Evolutionary conservation across 805 yeast genomes (phyloP).

Genomic region (Barnettozyma wickerhamii): DNA sequence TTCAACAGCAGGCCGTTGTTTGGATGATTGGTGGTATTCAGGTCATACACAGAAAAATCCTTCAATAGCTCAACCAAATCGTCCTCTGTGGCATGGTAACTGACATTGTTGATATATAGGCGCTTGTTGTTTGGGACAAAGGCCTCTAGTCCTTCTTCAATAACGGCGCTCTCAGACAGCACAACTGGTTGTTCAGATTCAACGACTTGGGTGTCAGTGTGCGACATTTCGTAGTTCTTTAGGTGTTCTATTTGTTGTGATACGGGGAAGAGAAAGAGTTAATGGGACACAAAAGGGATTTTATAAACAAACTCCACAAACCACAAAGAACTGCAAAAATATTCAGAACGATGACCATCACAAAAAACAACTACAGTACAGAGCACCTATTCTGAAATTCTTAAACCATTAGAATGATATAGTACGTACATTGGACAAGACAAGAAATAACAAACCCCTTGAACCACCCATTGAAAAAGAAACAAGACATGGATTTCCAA

Average conservation of each 20-base stretch:
- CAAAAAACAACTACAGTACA: neutral
- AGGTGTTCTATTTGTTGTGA: no score
- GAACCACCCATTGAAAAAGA: slow-evolving; percentile 12
- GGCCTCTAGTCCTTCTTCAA: neutral
- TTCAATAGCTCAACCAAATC: slow-evolving; percentile 43
- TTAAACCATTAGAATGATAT: slow-evolving; percentile 24
- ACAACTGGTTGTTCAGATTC: neutral
- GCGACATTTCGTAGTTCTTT: no score
- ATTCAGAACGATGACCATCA: neutral
- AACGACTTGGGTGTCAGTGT: no score
- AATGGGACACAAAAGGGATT: no score
- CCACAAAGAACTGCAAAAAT: neutral
- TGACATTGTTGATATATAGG: slow-evolving; percentile 52
- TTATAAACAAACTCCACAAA: neutral
- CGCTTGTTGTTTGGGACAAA: slow-evolving; percentile 27
- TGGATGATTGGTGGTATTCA: neutral
- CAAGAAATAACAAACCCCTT: slow-evolving; percentile 5
- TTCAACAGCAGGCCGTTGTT: neutral
- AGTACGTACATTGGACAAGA: slow-evolving; percentile 19
- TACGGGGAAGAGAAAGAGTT: no score
- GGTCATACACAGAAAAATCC: slow-evolving; percentile 42
- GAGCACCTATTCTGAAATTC: slow-evolving; percentile 1
- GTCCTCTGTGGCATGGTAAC: slow-evolving; percentile 46
- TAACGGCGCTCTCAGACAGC: neutral
- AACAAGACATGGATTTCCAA: slow-evolving; percentile 5